A percentile compares a stretch with the other conserved stretches of the same genome.
These are phyloP conservation scores for Cymodocea nodosa DNA, from an alignment of 116 monocot genomes.

Conservation along the genomic window DNA sequence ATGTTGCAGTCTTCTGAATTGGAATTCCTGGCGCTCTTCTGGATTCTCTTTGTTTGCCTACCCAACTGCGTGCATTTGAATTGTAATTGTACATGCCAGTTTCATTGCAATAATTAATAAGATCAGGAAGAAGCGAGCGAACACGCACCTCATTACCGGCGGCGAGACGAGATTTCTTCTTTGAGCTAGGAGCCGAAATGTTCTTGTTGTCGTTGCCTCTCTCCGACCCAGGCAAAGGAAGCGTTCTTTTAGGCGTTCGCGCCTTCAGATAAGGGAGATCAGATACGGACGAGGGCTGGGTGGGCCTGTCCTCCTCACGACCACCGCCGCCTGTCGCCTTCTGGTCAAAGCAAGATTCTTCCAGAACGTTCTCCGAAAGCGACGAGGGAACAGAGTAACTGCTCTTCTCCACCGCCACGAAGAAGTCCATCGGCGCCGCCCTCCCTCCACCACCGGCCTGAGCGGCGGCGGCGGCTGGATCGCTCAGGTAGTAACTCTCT, in stretches of 20 bases:
- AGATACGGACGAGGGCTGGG: background rate
- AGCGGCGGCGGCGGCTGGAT: background rate
- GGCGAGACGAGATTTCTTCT: constrained; percentile 26
- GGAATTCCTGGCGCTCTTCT: constrained; percentile 12
- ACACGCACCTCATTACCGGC: constrained; percentile 6
- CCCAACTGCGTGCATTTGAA: constrained; percentile 7
- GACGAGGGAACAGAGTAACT: background rate
- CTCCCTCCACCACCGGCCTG: background rate
- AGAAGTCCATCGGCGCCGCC: constrained; percentile 10
- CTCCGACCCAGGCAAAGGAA: constrained; percentile 1
- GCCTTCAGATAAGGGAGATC: background rate
- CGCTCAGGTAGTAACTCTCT: constrained; percentile 11
- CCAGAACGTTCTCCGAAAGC: constrained; percentile 6
- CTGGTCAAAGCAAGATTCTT: constrained; percentile 9
- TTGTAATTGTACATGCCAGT: background rate
- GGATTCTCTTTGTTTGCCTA: constrained; percentile 23
- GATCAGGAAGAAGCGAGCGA: background rate
- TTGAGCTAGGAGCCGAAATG: background rate
- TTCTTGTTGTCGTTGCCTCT: background rate
- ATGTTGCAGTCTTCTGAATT: constrained; percentile 26
- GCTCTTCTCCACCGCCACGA: constrained; percentile 9
- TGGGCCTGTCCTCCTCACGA: constrained; percentile 11
- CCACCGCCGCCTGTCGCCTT: constrained; percentile 5
- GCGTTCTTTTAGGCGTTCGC: constrained; percentile 30
- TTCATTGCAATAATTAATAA: background rate